These are phyloP conservation scores for Spinellus fusiger DNA, from an alignment of 192 early-diverging fungal species.

Conservation along the genomic window DNA sequence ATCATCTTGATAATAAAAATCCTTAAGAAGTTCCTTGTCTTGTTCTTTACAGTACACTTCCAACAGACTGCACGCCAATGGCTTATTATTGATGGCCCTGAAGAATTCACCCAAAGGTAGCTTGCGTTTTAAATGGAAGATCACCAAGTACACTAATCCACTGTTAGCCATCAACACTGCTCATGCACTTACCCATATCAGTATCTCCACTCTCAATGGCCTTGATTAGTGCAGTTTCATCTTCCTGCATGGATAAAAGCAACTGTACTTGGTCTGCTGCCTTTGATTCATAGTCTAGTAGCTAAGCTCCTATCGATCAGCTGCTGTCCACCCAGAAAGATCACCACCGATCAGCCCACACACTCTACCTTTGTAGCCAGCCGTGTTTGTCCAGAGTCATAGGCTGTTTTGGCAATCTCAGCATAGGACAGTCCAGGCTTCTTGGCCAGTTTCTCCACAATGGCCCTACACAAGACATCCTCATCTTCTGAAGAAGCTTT, in stretches of 20 bases:
- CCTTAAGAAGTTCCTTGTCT: conserved; percentile 69
- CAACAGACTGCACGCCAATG: conserved; percentile 77
- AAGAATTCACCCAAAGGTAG: conserved; percentile 86
- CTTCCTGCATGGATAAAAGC: conserved; percentile 88
- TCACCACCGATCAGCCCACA: background rate
- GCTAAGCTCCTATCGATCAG: conserved; percentile 11
- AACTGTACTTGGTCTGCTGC: conserved; percentile 93
- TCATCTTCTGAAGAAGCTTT: conserved; percentile 81
- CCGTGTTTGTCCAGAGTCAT: conserved; percentile 71
- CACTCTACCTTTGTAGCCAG: conserved; percentile 71
- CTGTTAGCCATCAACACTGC: background rate
- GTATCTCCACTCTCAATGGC: conserved; percentile 94
- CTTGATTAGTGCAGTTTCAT: conserved; percentile 79
- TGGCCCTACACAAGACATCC: conserved; percentile 71
- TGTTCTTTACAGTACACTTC: conserved; percentile 79
- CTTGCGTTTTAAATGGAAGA: conserved; percentile 87
- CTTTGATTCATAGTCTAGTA: conserved; percentile 91
- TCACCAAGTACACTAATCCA: conserved; percentile 72
- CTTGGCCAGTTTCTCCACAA: conserved; percentile 73
- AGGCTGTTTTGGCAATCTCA: conserved; percentile 90
- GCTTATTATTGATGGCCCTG: conserved; percentile 71
- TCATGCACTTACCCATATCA: conserved; percentile 63
- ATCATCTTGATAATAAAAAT: conserved; percentile 99
- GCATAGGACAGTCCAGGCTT: conserved; percentile 77
- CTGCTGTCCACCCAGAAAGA: background rate